Base-by-base conservation (phyloP, 2,329 filamentous ascomycete genomes). In the Phyllosticta citrichinensis region DNA sequence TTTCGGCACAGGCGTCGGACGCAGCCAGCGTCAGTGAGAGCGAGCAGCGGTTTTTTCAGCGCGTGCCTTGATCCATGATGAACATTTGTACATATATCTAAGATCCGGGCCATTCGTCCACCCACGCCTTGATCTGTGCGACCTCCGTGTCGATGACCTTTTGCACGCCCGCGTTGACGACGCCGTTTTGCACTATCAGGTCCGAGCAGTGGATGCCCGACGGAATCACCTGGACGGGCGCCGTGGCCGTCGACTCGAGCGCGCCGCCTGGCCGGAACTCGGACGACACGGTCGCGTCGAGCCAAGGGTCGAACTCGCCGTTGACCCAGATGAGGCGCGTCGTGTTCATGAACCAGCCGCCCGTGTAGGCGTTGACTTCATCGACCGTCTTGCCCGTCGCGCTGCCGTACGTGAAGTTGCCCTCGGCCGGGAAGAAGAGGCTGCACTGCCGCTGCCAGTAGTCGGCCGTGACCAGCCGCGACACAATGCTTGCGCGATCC, bases 271-370 rank as follows among this genome's bases (percentile, higher is more conserved):
- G 81, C 20, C 83, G 75, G 67, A 79, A 78, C 25, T 77, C 73
- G 19, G 80, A 81, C 0, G 77, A 79, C 0, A 86, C 77, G 3
- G 78, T 78, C 0, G 79, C 76, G 3, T 81, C 77, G 35, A 79
- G 75, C 84, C 83, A 86, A 5, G 83, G 84, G 67, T 87, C 84
- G 60, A 75, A 81, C 69, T 83, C 75, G 52, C 80, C 83, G 65
- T 86, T 85, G 5, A 79, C 76, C 75, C 79, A 85, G 25, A 85
- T 75, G 22, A 87, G 71, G 2, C 83, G 77, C 17, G 77, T 80
- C 1, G 78, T 80, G 60, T 81, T 71, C 47, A 75, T 77, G 61
- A 69, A 62, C 84, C 84, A 87, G 33, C 84, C 84, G 24, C 77
- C 74, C 0, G 83, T 86, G 66, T 75, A 75, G 17, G 66, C 69